phyloP scores from a whole-genome alignment of 768 basidiomycete genomes.

The Gymnopilus junonius region DNA sequence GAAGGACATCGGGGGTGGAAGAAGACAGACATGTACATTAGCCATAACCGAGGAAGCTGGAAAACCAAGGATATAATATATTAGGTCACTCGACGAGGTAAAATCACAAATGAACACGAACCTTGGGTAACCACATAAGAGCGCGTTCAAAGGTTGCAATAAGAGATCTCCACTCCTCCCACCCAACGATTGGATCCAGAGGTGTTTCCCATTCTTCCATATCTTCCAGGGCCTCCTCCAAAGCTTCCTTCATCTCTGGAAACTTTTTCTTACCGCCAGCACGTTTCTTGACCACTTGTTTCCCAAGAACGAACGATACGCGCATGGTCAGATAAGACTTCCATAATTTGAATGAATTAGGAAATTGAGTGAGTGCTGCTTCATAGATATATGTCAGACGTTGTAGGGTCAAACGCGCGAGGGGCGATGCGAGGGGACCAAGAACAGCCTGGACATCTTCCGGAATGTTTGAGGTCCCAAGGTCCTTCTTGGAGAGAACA shows the following conservation, averaged over 20 bases:
- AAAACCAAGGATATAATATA: constrained; percentile 5
- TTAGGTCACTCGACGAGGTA: background rate
- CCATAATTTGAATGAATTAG: constrained; percentile 94
- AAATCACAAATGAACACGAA: constrained; percentile 38
- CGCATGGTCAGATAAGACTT: constrained; percentile 87
- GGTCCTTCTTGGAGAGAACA: constrained; percentile 60
- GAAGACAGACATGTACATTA: constrained; percentile 91
- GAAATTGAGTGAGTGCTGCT: constrained; percentile 84
- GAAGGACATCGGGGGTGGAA: constrained; percentile 90
- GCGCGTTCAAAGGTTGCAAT: constrained; percentile 91
- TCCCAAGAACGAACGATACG: constrained; percentile 86
- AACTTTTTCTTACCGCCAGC: constrained; percentile 91
- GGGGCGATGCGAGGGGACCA: constrained; percentile 78
- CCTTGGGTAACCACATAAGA: constrained; percentile 93
- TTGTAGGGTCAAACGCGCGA: constrained; percentile 77
- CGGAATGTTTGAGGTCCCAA: constrained; percentile 38
- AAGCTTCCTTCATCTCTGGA: constrained; percentile 86
- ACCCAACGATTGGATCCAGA: constrained; percentile 89
- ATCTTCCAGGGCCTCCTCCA: constrained; percentile 84
- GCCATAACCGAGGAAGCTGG: constrained; percentile 92
- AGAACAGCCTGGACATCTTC: constrained; percentile 63
- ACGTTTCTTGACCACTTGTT: constrained; percentile 68
- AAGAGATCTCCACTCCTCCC: constrained; percentile 93
- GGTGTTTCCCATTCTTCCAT: constrained; percentile 86
- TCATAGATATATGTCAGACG: constrained; percentile 93